Base-by-base conservation (phyloP, 225 moss, liverwort and hornwort genomes). In the Bryoerythrophyllum caledonicum region DNA sequence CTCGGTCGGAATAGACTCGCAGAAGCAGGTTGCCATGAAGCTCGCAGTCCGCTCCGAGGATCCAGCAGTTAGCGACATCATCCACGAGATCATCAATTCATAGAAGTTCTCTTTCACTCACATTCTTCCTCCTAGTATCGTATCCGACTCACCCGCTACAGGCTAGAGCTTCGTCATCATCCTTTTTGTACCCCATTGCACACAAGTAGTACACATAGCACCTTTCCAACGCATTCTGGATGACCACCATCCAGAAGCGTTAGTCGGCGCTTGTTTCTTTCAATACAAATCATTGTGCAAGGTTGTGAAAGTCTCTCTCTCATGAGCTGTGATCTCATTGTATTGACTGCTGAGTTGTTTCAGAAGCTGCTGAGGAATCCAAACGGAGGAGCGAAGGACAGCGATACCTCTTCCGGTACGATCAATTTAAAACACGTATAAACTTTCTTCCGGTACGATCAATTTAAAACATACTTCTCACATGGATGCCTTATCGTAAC, bases 1-100 rank as follows among this genome's bases (percentile, higher is more conserved):
- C 56, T 86, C 87, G 9, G 85, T 94, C 68, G 94, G 90, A 49
- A 89, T 95, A 24, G 92, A 92, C 74, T 60, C 89, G 58, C 86
- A 94, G 74, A 94, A 92, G 82, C 90, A 90, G 78, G 94, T 94
- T 57, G 90, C 89, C 15, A 94, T 94, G 94, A 92, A 82, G 70
- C 94, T 94, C 76, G 89, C 85, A 24, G 94, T 92, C 41, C 86
- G 94, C 70, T 90, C 92, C 2, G 89, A 92, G 72, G 89, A 94
- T 59, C 86, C 76, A 85, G 74, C 76, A 32, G 77, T 92, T 26
- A 89, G 90, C 81, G 87, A 86, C 37, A 78, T 82, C 65, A 85
- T 94, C 67, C 94, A 92, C 85, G 92, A 94, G 48, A 90, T 94
- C 41, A 88, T 94, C 57, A 94, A 87, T 87, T 91, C 94, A 34